phyloP scores from a whole-genome alignment of 805 yeast species.

The Kazachstania bromeliacearum region DNA sequence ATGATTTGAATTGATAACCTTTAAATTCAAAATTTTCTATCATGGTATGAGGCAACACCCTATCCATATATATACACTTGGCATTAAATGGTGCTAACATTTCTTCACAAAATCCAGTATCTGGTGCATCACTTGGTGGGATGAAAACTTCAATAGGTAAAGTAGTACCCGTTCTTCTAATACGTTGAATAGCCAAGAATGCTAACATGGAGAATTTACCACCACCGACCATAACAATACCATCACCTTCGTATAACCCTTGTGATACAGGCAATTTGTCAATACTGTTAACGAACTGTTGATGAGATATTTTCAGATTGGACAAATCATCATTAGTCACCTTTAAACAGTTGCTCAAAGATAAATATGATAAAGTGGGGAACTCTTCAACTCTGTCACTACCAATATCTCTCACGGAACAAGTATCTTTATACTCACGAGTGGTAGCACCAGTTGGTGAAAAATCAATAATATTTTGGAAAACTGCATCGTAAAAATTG shows the following conservation, averaged over 20 bases:
- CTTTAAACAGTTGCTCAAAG: conserved; percentile 18
- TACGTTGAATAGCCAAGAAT: conserved; percentile 49
- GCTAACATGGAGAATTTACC: conserved; percentile 69
- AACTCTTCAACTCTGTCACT: conserved; percentile 15
- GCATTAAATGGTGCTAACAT: conserved; percentile 47
- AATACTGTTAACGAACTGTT: conserved; percentile 11
- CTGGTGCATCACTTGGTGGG: conserved; percentile 56
- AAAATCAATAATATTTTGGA: conserved; percentile 13
- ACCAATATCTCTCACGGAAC: conserved; percentile 18
- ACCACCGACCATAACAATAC: conserved; percentile 63
- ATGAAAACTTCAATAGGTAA: conserved; percentile 71
- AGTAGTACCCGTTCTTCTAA: conserved; percentile 48
- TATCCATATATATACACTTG: conserved; percentile 55
- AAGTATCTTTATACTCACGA: conserved; percentile 11
- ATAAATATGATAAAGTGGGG: conserved; percentile 13
- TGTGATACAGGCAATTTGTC: conserved; percentile 14
- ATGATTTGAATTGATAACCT: conserved; percentile 60
- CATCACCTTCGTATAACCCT: conserved; percentile 32
- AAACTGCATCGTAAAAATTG: conserved; percentile 20
- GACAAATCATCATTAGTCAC: conserved; percentile 12
- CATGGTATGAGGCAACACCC: conserved; percentile 42
- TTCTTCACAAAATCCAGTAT: conserved; percentile 47
- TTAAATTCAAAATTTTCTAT: conserved; percentile 35
- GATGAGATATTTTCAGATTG: conserved; percentile 14
- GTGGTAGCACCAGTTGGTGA: conserved; percentile 21